Conservation (phyloP, 2,329 filamentous ascomycete genomes). For the Fusarium sp. region DNA sequence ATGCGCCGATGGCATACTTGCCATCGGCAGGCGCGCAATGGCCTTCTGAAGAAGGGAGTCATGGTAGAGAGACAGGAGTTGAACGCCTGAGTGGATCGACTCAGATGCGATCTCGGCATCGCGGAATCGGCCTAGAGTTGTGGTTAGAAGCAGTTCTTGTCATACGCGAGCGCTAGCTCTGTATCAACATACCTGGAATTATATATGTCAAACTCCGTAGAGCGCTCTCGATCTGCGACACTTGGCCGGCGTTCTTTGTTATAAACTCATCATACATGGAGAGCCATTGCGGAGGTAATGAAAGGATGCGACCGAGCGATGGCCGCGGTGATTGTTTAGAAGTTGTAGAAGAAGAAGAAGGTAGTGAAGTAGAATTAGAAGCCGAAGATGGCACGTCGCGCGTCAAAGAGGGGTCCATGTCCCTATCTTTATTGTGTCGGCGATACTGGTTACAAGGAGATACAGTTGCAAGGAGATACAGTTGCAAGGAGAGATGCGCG, state of each 20-base stretch:
- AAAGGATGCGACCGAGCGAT: conserved; percentile 60
- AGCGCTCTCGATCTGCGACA: conserved; percentile 95
- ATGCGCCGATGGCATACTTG: conserved; percentile 70
- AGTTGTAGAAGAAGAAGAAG: conserved; percentile 20
- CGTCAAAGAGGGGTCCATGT: conserved; percentile 44
- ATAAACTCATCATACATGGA: conserved; percentile 90
- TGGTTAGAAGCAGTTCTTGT: conserved; percentile 16
- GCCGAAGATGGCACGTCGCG: conserved; percentile 41
- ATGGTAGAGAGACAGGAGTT: conserved; percentile 93
- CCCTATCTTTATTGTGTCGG: conserved; percentile 13
- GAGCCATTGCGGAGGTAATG: conserved; percentile 76
- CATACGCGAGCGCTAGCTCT: background rate
- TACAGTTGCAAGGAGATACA: conserved; percentile 25
- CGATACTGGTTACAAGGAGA: conserved; percentile 20
- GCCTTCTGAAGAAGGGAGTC: conserved; percentile 83
- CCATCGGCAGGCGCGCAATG: conserved; percentile 71
- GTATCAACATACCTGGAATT: conserved; percentile 76
- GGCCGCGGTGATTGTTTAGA: conserved; percentile 40
- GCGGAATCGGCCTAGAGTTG: conserved; percentile 78
- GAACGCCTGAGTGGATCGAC: conserved; percentile 88
- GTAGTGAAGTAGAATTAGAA: conserved; percentile 30
- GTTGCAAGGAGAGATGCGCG: conserved; percentile 32
- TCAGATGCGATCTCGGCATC: conserved; percentile 97
- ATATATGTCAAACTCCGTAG: conserved; percentile 95
- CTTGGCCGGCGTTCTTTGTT: conserved; percentile 92